Evolutionary conservation across 352 stramenopile species (phyloP), one percentile per base, ranked within the genome.

Genomic region (Phytophthora pseudosyringae): DNA sequence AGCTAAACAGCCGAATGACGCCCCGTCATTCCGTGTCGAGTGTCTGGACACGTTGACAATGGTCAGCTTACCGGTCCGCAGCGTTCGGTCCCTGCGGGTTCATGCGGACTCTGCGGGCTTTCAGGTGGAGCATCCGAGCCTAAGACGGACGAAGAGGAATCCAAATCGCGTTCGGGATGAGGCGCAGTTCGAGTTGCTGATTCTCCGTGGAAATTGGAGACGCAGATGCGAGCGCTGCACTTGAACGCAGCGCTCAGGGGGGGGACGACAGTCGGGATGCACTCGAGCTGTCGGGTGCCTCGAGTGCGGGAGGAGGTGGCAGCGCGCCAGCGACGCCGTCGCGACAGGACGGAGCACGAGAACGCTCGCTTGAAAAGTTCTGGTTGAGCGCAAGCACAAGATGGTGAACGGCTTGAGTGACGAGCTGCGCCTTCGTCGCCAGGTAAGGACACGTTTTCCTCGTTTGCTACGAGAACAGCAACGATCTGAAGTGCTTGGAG

Each of bases 101-200:
- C 21, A 21, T 21, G 21, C 21, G 21, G 2, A 21, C 21, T 21
- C 21, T 21, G 21, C 21, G 21, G 21, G 21, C 21, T 21, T 21
- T 21, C 21, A 21, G 21, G 21, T 21, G 21, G 21, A 21, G 2
- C 21, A 21, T 21, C 21, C 1, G 21, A 21, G 21, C 21, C 21
- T 21, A 21, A 21, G 21, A 21, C 21, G 21, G 21, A 21, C 21
- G 21, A 21, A 21, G 21, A 21, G 21, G 15, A 72, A 75, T 31
- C 64, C 67, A 28, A 75, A 75, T 38, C 67, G 63, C 28, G 62
- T 66, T 58, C 67, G 67, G 16, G 59, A 75, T 45, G 67, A 75
- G 16, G 62, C 52, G 15, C 89, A 90, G 52, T 84, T 90, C 39
- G 85, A 93, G n/a, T 67, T 84, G 18, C 61, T 57, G 7, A 91